phyloP scores from a whole-genome alignment of 768 basidiomycete species.

The Suillus paluster region DNA sequence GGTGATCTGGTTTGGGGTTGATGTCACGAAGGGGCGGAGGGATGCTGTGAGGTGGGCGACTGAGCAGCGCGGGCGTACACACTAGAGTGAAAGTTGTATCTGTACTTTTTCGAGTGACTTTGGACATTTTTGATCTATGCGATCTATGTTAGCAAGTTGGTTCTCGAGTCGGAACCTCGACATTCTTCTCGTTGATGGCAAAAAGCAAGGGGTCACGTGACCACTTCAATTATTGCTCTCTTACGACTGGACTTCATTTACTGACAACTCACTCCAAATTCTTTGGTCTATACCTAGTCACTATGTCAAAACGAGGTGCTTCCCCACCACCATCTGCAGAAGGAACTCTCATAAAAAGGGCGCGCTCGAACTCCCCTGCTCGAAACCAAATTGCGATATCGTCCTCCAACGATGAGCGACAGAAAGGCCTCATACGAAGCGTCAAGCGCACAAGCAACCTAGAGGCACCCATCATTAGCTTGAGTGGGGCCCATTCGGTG shows the following conservation, averaged over 20 bases:
- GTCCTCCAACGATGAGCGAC: constrained; percentile 69
- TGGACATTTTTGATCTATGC: neutral
- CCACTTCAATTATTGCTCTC: neutral
- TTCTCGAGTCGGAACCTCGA: neutral
- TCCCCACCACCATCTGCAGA: constrained; percentile 54
- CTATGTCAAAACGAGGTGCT: constrained; percentile 76
- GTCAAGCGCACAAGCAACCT: constrained; percentile 93
- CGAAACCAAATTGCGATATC: constrained; percentile 80
- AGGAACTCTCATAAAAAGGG: constrained; percentile 66
- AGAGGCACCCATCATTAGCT: constrained; percentile 91
- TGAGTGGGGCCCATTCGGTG: constrained; percentile 87
- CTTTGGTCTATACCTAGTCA: neutral
- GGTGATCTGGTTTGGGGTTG: constrained; percentile 78
- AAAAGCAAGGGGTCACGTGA: neutral
- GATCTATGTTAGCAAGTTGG: neutral
- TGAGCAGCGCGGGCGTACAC: constrained; percentile 18
- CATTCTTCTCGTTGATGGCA: neutral
- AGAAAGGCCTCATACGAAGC: constrained; percentile 80
- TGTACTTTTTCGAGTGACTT: neutral
- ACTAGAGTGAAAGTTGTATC: neutral
- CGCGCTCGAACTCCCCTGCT: constrained; percentile 53
- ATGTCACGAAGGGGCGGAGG: constrained; percentile 62
- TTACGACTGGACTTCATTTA: neutral
- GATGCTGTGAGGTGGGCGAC: constrained; percentile 66
- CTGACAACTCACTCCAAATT: neutral